Conservation (phyloP, 2,329 filamentous ascomycete genomes). For the Aspergillus luchuensis region DNA sequence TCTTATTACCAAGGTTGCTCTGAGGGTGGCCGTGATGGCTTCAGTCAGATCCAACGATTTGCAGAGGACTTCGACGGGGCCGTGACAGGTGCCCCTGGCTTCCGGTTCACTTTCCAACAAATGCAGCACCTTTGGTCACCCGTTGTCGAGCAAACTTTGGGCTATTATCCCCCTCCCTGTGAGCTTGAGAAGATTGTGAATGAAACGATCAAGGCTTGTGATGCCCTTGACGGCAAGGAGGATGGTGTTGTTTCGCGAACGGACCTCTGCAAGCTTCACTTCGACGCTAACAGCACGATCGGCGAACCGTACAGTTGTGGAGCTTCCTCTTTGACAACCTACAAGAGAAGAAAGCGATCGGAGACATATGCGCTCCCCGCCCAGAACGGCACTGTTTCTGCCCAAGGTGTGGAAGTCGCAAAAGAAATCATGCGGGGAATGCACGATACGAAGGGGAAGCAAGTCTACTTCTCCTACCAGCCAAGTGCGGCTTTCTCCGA, state of each 20-base stretch:
- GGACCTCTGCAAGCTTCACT: slow-evolving; percentile 51
- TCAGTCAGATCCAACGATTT: slow-evolving; percentile 55
- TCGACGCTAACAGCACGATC: slow-evolving; percentile 51
- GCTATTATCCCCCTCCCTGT: slow-evolving; percentile 47
- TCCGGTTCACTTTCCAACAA: slow-evolving; percentile 49
- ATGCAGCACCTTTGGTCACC: slow-evolving; percentile 44
- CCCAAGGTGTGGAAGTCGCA: slow-evolving; percentile 35
- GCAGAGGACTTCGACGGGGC: slow-evolving; percentile 51
- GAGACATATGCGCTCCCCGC: slow-evolving; percentile 29
- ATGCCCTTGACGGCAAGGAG: slow-evolving; percentile 56
- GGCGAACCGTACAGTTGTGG: slow-evolving; percentile 51
- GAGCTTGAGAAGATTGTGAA: slow-evolving; percentile 47
- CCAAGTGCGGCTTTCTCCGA: slow-evolving; percentile 32
- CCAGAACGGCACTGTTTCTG: slow-evolving; percentile 36
- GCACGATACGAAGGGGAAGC: slow-evolving; percentile 42
- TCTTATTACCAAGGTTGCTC: slow-evolving; percentile 59
- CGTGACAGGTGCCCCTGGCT: slow-evolving; percentile 50
- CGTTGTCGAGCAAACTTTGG: slow-evolving; percentile 42
- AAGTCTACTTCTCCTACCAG: slow-evolving; percentile 44
- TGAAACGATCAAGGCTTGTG: slow-evolving; percentile 57
- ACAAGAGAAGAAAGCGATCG: slow-evolving; percentile 24
- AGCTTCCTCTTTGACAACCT: slow-evolving; percentile 32
- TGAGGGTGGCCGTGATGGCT: slow-evolving; percentile 56
- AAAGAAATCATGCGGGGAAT: slow-evolving; percentile 44
- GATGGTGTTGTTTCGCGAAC: slow-evolving; percentile 57